phyloP scores from a whole-genome alignment of 1,284 basidiomycete species.

The Flammula alnicola region DNA sequence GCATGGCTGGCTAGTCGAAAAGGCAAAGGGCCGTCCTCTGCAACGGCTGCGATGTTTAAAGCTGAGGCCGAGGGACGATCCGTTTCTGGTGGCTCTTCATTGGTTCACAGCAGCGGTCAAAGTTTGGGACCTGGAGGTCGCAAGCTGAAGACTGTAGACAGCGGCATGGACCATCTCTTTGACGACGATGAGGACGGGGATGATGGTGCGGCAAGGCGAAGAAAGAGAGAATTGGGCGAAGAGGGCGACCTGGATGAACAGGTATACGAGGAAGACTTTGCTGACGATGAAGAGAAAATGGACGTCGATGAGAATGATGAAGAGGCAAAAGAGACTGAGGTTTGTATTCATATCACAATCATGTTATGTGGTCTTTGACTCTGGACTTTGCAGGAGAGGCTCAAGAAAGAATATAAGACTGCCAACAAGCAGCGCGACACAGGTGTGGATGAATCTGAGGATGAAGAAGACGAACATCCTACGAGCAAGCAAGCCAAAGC shows the following conservation, averaged over 20 bases:
- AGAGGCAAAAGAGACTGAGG: slow-evolving; percentile 86
- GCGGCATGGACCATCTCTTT: slow-evolving; percentile 61
- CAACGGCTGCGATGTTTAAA: slow-evolving; percentile 70
- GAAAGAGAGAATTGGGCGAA: slow-evolving; percentile 62
- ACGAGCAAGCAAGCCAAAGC: slow-evolving; percentile 73
- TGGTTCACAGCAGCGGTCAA: slow-evolving; percentile 53
- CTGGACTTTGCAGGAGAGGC: slow-evolving; percentile 62
- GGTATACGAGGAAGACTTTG: slow-evolving; percentile 83
- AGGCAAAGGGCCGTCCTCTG: slow-evolving; percentile 60
- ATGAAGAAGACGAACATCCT: slow-evolving; percentile 62
- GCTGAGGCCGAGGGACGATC: slow-evolving; percentile 55
- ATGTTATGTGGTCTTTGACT: neutral
- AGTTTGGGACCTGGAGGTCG: slow-evolving; percentile 70
- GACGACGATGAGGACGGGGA: slow-evolving; percentile 71
- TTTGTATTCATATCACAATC: slow-evolving; percentile 31
- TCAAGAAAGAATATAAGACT: slow-evolving; percentile 80
- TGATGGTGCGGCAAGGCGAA: slow-evolving; percentile 47
- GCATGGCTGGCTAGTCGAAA: slow-evolving; percentile 69
- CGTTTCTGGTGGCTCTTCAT: slow-evolving; percentile 44
- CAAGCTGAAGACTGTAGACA: slow-evolving; percentile 65
- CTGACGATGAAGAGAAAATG: slow-evolving; percentile 85
- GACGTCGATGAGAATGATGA: slow-evolving; percentile 80
- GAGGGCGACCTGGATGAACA: slow-evolving; percentile 83
- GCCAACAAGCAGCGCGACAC: slow-evolving; percentile 77
- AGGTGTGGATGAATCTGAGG: slow-evolving; percentile 72